Evolutionary conservation across 352 stramenopile genomes (phyloP), one percentile per base, ranked within the genome.

Genomic region (Phytopythium aichiense): DNA sequence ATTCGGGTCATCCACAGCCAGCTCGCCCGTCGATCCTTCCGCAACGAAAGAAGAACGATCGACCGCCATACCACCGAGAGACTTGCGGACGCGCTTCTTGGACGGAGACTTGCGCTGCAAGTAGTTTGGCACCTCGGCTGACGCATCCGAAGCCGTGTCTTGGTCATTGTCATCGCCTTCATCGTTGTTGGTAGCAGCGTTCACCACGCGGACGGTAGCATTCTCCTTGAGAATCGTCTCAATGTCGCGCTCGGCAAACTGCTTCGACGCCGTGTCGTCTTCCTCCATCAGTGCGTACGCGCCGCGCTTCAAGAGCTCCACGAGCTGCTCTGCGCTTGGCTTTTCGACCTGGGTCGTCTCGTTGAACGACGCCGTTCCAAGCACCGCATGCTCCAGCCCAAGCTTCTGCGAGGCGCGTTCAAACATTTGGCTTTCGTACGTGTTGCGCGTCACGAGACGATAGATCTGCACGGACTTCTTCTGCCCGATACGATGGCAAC

Each of bases 371-470:
- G 83, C 84, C 4, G 87, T 98, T 30, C 98, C 95, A n/a, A 99
- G 79, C 11, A 99, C 96, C 18, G 97, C 98, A 61, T 98, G 96
- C 63, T 99, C 98, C 7, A 99, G 87, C 12, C 97, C 97, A 59
- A 99, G 96, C 73, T 99, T 99, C 65, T 95, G 76, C 25, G 89
- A 98, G 22, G 96, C 97, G 49, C 97, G 92, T 62, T 99, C 92
- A 67, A 99, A 99, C 98, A 99, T 99, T 80, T 99, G 94, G 70
- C 98, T 98, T 79, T 99, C 98, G 67, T 99, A 99, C 4, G 97
- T 99, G 69, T 99, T 99, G 16, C 92, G 79, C 38, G 97, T 99
- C 51, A 99, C 89, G 25, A 99, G 75, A 20, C 98, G 96, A 71
- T 98, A 99, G 30, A 99, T 98, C 56, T 95, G 92, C 20, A 99